Evolutionary conservation across 176 grass and related monocot genomes (phyloP).

Genomic region (Ananas comosus): DNA sequence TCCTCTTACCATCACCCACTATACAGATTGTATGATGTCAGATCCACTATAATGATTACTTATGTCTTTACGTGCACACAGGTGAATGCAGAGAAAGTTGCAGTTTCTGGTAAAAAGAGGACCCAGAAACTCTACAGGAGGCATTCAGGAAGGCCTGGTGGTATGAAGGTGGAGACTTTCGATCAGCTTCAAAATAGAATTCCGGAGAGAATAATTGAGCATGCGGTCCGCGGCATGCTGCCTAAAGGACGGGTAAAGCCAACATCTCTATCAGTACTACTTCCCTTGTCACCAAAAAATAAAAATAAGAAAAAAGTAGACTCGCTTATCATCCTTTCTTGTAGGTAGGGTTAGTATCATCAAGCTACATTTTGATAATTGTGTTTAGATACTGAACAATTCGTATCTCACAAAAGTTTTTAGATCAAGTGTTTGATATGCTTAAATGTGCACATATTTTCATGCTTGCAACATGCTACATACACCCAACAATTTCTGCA

Average conservation of each 20-base stretch:
- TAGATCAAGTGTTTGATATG: too few species aligned
- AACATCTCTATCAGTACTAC: background rate
- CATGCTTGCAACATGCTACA: too few species aligned
- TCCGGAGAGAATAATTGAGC: slow-evolving; percentile 92
- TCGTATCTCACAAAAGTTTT: too few species aligned
- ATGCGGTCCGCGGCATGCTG: slow-evolving; percentile 94
- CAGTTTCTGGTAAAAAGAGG: slow-evolving; percentile 90
- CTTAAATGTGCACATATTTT: too few species aligned
- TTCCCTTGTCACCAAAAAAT: background rate
- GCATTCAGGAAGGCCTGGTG: slow-evolving; percentile 92
- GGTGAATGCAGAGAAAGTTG: slow-evolving; percentile 97
- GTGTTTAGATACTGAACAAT: too few species aligned
- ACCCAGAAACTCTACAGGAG: slow-evolving; percentile 89
- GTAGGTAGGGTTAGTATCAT: too few species aligned
- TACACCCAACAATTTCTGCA: too few species aligned
- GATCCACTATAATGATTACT: too few species aligned
- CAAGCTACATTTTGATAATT: too few species aligned
- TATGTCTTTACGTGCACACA: slow-evolving; percentile 18
- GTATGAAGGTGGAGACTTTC: slow-evolving; percentile 92
- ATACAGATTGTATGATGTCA: too few species aligned
- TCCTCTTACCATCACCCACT: too few species aligned
- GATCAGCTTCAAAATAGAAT: slow-evolving; percentile 98
- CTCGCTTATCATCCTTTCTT: too few species aligned
- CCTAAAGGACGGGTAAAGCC: slow-evolving; percentile 83
- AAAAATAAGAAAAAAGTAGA: background rate